Evolutionary conservation across 768 basidiomycete genomes (phyloP).

Genomic region (Naganishia onofrii): DNA sequence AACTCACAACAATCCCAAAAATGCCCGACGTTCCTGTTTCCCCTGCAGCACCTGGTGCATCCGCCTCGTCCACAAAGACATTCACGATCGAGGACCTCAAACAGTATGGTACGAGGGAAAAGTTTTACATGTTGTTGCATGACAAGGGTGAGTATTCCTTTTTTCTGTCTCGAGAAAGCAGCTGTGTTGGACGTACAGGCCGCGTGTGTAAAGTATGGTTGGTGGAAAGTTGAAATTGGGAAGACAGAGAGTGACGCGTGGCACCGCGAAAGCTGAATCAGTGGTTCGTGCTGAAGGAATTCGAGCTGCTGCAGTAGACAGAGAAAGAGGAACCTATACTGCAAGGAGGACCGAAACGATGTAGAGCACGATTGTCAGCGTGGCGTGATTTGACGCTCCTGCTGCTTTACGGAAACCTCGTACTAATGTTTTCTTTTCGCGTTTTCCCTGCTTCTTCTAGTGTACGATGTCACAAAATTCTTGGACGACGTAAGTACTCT

Average conservation of each 20-base stretch:
- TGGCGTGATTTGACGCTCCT: no score
- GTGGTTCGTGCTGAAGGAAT: no score
- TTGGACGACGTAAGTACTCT: slow-evolving; percentile 74
- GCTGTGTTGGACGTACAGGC: no score
- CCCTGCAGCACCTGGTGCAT: slow-evolving; percentile 12
- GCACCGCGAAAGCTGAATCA: not conserved
- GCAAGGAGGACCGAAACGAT: no score
- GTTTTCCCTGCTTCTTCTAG: slow-evolving; percentile 58
- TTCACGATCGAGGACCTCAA: slow-evolving; percentile 68
- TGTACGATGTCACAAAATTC: slow-evolving; percentile 91
- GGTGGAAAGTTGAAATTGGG: no score
- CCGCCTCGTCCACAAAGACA: slow-evolving; percentile 31
- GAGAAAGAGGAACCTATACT: no score
- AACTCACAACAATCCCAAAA: not conserved
- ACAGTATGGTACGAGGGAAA: slow-evolving; percentile 69
- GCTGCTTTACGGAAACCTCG: no score
- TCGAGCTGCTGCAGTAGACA: no score
- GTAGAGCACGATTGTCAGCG: no score
- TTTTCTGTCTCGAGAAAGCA: no score
- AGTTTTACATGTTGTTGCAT: slow-evolving; percentile 76
- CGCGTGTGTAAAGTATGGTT: no score
- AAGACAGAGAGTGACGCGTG: not conserved
- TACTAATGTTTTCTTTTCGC: slow-evolving; percentile 27
- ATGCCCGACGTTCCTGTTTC: slow-evolving; percentile 24
- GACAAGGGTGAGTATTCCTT: slow-evolving; percentile 65